Base-by-base conservation (phyloP, 495 filamentous ascomycete genomes). In the Neurospora hispaniola region DNA sequence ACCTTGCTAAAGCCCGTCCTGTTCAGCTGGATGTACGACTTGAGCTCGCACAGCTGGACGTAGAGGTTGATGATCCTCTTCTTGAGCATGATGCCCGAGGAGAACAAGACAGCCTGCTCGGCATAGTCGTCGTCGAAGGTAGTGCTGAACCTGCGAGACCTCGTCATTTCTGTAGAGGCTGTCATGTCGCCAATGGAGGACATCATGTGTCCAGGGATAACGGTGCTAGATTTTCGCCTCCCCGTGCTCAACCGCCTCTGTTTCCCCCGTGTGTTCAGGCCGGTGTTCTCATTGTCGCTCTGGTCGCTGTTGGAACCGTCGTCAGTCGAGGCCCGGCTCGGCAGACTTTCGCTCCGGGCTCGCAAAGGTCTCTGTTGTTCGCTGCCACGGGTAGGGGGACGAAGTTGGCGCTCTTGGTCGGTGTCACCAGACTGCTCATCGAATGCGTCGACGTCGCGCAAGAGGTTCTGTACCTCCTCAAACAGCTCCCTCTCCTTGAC, bases 21-120 rank as follows among this genome's bases (percentile, higher is more conserved):
- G 85, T 99, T 99, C 59, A 99, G 86, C 82, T 99, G 96, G 71
- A 96, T 89, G 79, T 94, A 99, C 16, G 94, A 97, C 79, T 97
- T 93, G 72, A 99, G 88, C 75, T 97, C 96, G 82, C 96, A 97
- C n/a, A 98, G 83, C 72, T 92, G 90, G 70, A 98, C 96, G 77
- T 97, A 99, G 70, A 93, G 83, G 77, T 90, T 91, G 72, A 96
- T 88, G 68, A 91, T 89, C 42, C 94, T 88, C 83, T 96, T 98
- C 85, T 98, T 98, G 76, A 98, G 81, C 74, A 92, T 93, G 74
- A 97, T 89, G 16, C 91, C 92, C 40, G 89, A 88, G 73, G 94
- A 94, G 77, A 92, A 96, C 4, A 97, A 82, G 38, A 86, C 85
- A 39, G 86, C 86, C 48, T 94, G 90, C 75, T 97, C 94, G 62